Evolutionary conservation across 2,329 filamentous ascomycete genomes (phyloP), one percentile per base, ranked within the genome.

Genomic region (Trichoderma hamatum): DNA sequence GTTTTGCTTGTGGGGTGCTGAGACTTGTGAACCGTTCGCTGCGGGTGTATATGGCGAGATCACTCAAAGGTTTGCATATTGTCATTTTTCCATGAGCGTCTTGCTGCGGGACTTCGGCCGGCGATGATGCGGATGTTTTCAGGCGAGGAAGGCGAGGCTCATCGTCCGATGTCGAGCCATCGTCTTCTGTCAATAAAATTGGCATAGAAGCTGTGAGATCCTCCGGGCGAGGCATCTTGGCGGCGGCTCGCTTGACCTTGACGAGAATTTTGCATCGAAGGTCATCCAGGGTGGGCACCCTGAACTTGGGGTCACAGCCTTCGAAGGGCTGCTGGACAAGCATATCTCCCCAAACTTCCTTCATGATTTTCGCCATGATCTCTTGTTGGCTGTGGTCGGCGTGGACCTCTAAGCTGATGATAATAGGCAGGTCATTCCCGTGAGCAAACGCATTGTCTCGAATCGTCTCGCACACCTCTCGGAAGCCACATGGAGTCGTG

Each of bases 331-430:
- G 74, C 26, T 93, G 89, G 13, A 97, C 84, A 6, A 98, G 84
- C 74, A 91, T 81, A 0, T 87, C 89, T 51, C 86, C 87, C 94
- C 94, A 99, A 72, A 92, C 91, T 73, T 97, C 89, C 72, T 89
- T 89, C 91, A 99, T 97, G 72, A 98, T 97, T 68, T 92, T 87
- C 13, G 97, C 94, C 92, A 98, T 97, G 62, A 92, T 86, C 72
- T 93, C 89, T 79, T 99, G 96, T 79, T 98, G 95, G 65, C 92
- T 88, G 1, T 86, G 82, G 70, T 90, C 88, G 16, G 93, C 91
- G 78, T 98, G 95, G 0, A 98, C 92, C 79, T 99, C 96, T 6
- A 98, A 85, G 77, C 94, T 97, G 72, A 98, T 88, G 69, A 98
- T 96, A 49, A 99, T 83, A 0, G 96, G 96, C 24, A 97, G 83